phyloP scores from a whole-genome alignment of 2,329 filamentous ascomycete genomes.

The Magnaporthiopsis incrustans region DNA sequence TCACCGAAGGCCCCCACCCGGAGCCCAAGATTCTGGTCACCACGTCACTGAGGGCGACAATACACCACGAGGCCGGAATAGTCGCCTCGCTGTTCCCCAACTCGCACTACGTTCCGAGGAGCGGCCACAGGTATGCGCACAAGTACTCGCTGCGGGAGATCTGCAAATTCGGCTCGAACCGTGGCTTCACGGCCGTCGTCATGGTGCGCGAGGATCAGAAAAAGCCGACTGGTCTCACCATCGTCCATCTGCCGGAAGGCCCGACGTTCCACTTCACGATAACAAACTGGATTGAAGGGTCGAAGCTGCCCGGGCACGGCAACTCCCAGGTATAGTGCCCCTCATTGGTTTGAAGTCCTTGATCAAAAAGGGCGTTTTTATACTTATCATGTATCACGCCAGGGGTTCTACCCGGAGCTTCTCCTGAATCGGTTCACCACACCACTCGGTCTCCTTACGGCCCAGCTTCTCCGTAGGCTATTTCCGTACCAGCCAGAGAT shows the following conservation, averaged over 20 bases:
- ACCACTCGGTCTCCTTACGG: constrained; percentile 79
- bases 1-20: constrained; percentile 49
- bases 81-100: constrained; percentile 82
- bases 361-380: constrained; percentile 37
- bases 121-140: constrained; percentile 73
- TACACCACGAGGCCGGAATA: constrained; percentile 74
- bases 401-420: constrained; percentile 8
- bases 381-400: not conserved
- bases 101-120: constrained; percentile 77
- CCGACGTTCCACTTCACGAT: constrained; percentile 92
- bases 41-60: constrained; percentile 78
- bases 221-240: constrained; percentile 69
- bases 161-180: constrained; percentile 70
- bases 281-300: constrained; percentile 83
- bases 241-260: constrained; percentile 75
- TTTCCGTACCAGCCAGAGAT: constrained; percentile 80
- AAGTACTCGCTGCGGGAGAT: constrained; percentile 94
- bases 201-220: constrained; percentile 88
- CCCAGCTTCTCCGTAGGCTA: constrained; percentile 71
- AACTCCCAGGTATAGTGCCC: constrained; percentile 41
- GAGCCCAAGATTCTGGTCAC: constrained; percentile 85
- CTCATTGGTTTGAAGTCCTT: not conserved
- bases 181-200: constrained; percentile 75
- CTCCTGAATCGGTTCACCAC: constrained; percentile 59
- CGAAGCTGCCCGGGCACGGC: constrained; percentile 78